Conservation (phyloP, 140 eudicot species). For the Ambrosia hybrid region DNA sequence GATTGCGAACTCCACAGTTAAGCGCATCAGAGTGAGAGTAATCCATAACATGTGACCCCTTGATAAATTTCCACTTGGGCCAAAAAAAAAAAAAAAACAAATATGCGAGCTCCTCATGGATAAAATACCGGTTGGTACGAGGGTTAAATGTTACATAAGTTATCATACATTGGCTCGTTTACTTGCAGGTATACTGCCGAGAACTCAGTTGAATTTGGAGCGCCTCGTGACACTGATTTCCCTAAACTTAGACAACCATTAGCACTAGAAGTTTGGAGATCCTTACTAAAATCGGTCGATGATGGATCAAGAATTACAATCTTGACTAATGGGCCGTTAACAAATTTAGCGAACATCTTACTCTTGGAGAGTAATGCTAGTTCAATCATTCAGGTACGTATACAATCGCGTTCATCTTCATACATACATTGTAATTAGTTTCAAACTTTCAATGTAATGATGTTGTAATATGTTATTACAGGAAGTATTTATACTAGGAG, state of each 20-base stretch:
- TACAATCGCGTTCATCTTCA: background rate
- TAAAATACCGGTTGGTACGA: background rate
- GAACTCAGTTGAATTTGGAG: slow-evolving; percentile 63
- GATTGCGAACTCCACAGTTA: too few species aligned
- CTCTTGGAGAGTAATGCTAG: slow-evolving; percentile 44
- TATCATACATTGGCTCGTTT: slow-evolving; percentile 1
- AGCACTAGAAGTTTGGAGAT: slow-evolving; percentile 68
- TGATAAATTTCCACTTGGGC: background rate
- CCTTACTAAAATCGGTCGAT: slow-evolving; percentile 42
- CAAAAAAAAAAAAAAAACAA: too few species aligned
- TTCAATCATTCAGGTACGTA: slow-evolving; percentile 57
- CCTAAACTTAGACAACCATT: slow-evolving; percentile 76
- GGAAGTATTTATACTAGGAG: slow-evolving; percentile 73
- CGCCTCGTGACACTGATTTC: slow-evolving; percentile 76
- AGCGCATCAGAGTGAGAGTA: too few species aligned
- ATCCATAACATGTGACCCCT: too few species aligned
- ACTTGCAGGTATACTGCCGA: slow-evolving; percentile 69
- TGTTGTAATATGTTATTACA: slow-evolving; percentile 26
- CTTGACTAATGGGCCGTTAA: slow-evolving; percentile 80
- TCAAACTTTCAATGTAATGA: background rate
- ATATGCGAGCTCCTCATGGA: background rate
- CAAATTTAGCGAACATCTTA: slow-evolving; percentile 67
- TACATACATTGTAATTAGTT: slow-evolving; percentile 2
- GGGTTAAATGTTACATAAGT: background rate
- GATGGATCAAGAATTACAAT: slow-evolving; percentile 55